phyloP scores from a whole-genome alignment of 805 yeast genomes.

The Pachysolen tannophilus region DNA sequence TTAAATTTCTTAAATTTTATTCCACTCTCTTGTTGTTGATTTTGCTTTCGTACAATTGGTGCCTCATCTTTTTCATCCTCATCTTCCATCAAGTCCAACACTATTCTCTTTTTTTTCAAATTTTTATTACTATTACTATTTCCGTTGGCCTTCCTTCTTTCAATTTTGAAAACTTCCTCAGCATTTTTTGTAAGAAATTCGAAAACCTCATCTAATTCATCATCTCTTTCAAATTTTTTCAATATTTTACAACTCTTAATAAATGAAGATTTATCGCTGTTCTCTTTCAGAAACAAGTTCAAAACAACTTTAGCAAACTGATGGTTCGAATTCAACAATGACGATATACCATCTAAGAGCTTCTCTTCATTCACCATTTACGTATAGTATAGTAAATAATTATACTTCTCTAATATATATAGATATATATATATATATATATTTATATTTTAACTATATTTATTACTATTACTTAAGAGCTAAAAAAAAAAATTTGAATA shows the following conservation, averaged over 20 bases:
- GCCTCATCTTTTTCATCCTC: not conserved
- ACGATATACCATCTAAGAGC: too few species aligned
- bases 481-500: too few species aligned
- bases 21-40: not conserved
- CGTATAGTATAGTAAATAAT: too few species aligned
- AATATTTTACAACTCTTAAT: constrained; percentile 1
- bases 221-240: constrained; percentile 2
- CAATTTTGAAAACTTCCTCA: too few species aligned
- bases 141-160: too few species aligned
- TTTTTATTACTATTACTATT: constrained; percentile 1
- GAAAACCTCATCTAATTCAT: constrained; percentile 1
- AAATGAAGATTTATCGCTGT: not conserved
- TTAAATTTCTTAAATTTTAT: constrained; percentile 4
- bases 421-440: too few species aligned
- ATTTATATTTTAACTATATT: too few species aligned
- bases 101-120: constrained; percentile 3
- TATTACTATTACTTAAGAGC: too few species aligned
- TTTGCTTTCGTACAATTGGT: not conserved
- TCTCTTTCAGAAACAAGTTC: constrained; percentile 3
- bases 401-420: too few species aligned
- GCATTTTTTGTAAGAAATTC: too few species aligned
- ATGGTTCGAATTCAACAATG: constrained; percentile 2
- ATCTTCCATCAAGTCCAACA: constrained; percentile 2
- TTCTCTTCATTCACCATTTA: too few species aligned
- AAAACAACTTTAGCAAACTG: constrained; percentile 2